phyloP scores from a whole-genome alignment of 768 basidiomycete genomes.

The Rhizopogon vesiculosus region DNA sequence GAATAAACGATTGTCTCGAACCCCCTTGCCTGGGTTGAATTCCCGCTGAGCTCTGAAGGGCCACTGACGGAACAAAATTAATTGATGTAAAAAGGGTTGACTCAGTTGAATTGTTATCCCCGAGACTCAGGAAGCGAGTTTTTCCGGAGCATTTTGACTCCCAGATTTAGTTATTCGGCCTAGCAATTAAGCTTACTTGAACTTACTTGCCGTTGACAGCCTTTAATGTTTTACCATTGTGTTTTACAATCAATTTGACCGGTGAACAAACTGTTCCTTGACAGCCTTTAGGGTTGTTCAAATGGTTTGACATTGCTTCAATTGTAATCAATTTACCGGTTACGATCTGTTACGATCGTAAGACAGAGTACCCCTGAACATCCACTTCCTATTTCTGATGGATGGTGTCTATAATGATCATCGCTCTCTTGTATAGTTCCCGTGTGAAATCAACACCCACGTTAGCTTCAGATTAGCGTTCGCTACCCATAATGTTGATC shows the following conservation, averaged over 20 bases:
- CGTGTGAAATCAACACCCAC: slow-evolving; percentile 6
- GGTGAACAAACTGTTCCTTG: no score
- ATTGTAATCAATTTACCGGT: background rate
- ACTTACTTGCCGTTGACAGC: background rate
- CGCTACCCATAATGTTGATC: background rate
- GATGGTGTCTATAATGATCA: background rate
- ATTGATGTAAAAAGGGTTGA: no score
- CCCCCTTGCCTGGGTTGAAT: no score
- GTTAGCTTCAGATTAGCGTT: slow-evolving; percentile 2
- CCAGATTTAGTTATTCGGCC: background rate
- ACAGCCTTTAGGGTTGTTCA: background rate
- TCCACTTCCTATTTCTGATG: slow-evolving; percentile 2
- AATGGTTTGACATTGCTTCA: background rate
- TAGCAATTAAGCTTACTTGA: background rate
- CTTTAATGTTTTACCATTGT: no score
- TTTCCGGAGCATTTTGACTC: background rate
- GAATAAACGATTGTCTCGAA: no score
- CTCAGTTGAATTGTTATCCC: no score
- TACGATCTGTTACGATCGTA: background rate
- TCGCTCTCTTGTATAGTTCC: slow-evolving; percentile 17
- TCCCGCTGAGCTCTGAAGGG: no score
- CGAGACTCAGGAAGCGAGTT: no score
- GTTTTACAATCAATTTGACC: no score
- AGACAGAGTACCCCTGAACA: background rate
- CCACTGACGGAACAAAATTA: no score